phyloP scores from a whole-genome alignment of 2,329 filamentous ascomycete genomes.

The Botryosphaeria dothidea region DNA sequence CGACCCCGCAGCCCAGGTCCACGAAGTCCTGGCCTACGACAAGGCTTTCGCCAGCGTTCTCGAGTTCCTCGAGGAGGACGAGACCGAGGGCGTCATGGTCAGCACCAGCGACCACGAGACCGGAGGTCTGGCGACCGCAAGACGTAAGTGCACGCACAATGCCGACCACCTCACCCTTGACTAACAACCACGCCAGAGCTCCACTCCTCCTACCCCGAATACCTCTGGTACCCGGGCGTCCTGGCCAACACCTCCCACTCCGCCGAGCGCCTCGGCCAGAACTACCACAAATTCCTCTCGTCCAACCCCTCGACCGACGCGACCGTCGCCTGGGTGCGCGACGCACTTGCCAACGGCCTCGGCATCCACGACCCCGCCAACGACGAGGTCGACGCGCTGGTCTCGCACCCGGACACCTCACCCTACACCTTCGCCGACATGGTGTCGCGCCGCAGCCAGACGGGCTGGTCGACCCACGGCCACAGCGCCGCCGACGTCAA shows the following conservation, averaged over 20 bases:
- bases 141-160: slow-evolving; percentile 56
- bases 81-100: slow-evolving; percentile 77
- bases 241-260: slow-evolving; percentile 78
- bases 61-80: slow-evolving; percentile 76
- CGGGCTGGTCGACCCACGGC: slow-evolving; percentile 93
- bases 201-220: slow-evolving; percentile 63
- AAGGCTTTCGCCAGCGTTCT: slow-evolving; percentile 78
- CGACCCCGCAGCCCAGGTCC: slow-evolving; percentile 58
- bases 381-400: slow-evolving; percentile 68
- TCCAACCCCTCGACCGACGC: slow-evolving; percentile 31
- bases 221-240: slow-evolving; percentile 79
- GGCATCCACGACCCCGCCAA: slow-evolving; percentile 74
- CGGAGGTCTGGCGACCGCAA: slow-evolving; percentile 79
- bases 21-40: slow-evolving; percentile 95
- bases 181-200: slow-evolving; percentile 47
- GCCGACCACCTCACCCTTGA: background rate
- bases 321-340: slow-evolving; percentile 62
- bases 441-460: slow-evolving; percentile 81
- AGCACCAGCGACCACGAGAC: slow-evolving; percentile 96
- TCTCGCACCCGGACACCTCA: slow-evolving; percentile 58
- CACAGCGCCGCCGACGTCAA: slow-evolving; percentile 82
- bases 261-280: slow-evolving; percentile 67
- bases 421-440: slow-evolving; percentile 75
- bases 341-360: slow-evolving; percentile 69
- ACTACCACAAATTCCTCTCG: slow-evolving; percentile 62